Evolutionary conservation across 2,329 filamentous ascomycete genomes (phyloP).

Genomic region (Dactylellina drechsleri): DNA sequence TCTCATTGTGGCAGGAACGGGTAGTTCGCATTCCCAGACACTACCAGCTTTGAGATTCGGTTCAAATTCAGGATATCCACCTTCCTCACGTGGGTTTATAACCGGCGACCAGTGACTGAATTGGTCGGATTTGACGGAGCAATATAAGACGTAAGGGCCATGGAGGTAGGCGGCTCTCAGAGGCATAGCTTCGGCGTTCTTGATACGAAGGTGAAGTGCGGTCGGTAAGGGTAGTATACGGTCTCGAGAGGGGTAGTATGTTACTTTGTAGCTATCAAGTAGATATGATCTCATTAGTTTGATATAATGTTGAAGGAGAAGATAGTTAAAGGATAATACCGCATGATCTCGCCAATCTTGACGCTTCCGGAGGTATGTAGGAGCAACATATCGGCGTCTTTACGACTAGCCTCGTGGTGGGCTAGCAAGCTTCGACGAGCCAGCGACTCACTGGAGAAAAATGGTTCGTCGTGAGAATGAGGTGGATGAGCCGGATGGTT

Average conservation of each 20-base stretch:
- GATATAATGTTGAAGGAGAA: neutral
- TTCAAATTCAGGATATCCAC: conserved; percentile 79
- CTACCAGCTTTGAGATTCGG: conserved; percentile 95
- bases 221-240: conserved; percentile 87
- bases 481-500: conserved; percentile 49
- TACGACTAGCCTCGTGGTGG: conserved; percentile 47
- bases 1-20: conserved; percentile 80
- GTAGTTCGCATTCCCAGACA: conserved; percentile 81
- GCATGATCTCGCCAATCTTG: conserved; percentile 92
- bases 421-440: conserved; percentile 36
- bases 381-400: conserved; percentile 75
- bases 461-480: conserved; percentile 37
- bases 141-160: conserved; percentile 90
- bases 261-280: conserved; percentile 74
- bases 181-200: conserved; percentile 89
- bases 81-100: conserved; percentile 70
- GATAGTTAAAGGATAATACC: conserved; percentile 66
- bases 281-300: neutral
- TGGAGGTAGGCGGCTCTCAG: conserved; percentile 95
- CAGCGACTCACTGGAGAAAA: conserved; percentile 29
- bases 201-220: conserved; percentile 83
- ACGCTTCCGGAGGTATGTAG: conserved; percentile 90
- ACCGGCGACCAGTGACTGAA: conserved; percentile 56
- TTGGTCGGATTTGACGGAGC: conserved; percentile 67
- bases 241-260: conserved; percentile 88